These are phyloP conservation scores for Candida loeiensis DNA, from an alignment of 805 yeast genomes.

Conservation along the genomic window DNA sequence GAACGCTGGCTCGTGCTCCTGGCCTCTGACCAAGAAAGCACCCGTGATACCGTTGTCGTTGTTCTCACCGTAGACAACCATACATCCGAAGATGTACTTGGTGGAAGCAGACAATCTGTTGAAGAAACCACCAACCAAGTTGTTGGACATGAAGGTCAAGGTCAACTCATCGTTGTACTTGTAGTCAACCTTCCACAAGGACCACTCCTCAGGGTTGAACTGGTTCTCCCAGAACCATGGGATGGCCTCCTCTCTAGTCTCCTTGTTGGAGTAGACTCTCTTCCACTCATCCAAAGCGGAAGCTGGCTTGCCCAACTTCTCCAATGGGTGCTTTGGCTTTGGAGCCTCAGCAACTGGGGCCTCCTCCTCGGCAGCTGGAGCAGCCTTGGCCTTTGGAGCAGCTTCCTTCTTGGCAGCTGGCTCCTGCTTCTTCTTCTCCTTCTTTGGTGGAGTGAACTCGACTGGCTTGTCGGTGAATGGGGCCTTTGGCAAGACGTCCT, in stretches of 20 bases:
- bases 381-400: constrained; percentile 16
- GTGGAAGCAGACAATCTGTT: constrained; percentile 88
- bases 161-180: constrained; percentile 98
- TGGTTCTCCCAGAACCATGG: constrained; percentile 97
- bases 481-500: constrained; percentile 35
- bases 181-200: constrained; percentile 92
- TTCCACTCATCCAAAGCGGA: constrained; percentile 88
- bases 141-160: constrained; percentile 96
- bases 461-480: constrained; percentile 62
- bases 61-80: constrained; percentile 98
- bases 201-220: constrained; percentile 90
- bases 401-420: constrained; percentile 37
- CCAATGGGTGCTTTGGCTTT: constrained; percentile 91
- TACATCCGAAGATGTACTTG: constrained; percentile 89
- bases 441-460: constrained; percentile 63
- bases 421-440: constrained; percentile 58
- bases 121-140: constrained; percentile 97
- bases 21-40: constrained; percentile 93
- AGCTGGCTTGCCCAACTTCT: constrained; percentile 68
- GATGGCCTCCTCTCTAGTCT: constrained; percentile 87
- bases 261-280: constrained; percentile 94
- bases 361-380: constrained; percentile 30
- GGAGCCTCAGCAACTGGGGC: constrained; percentile 50
- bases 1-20: constrained; percentile 85
- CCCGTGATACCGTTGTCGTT: constrained; percentile 97